A percentile compares a stretch with the other conserved stretches of the same genome.
phyloP scores from a whole-genome alignment of 352 stramenopile genomes.

The Phytophthora tentaculata region DNA sequence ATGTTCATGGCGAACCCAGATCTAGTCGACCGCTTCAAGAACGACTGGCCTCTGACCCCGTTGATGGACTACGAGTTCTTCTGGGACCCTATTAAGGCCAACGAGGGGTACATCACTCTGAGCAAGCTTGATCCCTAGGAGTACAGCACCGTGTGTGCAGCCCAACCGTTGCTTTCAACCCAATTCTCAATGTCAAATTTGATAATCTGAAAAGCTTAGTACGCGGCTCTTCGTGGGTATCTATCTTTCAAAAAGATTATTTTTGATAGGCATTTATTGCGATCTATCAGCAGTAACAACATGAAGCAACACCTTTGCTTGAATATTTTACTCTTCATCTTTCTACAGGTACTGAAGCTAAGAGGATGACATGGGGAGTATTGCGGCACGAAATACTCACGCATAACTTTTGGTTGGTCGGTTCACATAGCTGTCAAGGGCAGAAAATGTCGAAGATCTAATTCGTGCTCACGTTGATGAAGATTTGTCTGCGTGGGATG shows the following conservation, averaged over 20 bases:
- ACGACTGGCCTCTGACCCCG: conserved; percentile 19
- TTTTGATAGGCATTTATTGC: conserved; percentile 11
- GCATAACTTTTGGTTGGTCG: not conserved
- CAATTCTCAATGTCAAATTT: not conserved
- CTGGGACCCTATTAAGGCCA: conserved; percentile 3
- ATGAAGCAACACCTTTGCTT: conserved; percentile 4
- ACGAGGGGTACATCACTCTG: conserved; percentile 27
- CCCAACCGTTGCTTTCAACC: no score
- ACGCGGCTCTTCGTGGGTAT: conserved; percentile 13
- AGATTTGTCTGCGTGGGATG: conserved; percentile 4
- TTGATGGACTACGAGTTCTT: conserved; percentile 19
- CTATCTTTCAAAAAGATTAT: conserved; percentile 11
- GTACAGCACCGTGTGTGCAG: not conserved
- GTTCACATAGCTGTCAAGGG: not conserved
- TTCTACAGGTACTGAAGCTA: conserved; percentile 19
- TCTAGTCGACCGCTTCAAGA: conserved; percentile 20
- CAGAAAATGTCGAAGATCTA: not conserved
- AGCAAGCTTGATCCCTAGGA: not conserved
- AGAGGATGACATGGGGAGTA: not conserved
- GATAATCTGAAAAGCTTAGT: not conserved
- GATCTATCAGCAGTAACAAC: conserved; percentile 4
- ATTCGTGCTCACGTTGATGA: not conserved
- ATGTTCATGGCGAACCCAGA: conserved; percentile 26
- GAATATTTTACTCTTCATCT: not conserved
- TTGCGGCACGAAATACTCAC: not conserved